Evolutionary conservation across 1,139 yeast genomes (phyloP).

Genomic region (Suhomyces ambrosiae): DNA sequence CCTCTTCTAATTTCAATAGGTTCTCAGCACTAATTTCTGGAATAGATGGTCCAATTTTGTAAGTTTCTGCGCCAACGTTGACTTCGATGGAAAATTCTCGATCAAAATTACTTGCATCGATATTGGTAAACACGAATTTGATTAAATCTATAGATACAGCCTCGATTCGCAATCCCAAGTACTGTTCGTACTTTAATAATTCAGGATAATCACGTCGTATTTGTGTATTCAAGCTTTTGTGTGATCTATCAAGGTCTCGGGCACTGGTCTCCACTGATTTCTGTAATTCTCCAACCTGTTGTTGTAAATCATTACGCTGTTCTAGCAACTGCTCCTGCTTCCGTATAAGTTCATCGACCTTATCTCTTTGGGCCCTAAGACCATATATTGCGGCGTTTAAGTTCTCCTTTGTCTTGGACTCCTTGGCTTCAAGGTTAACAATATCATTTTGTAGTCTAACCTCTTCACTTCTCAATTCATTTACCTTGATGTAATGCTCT

Average conservation of each 20-base stretch:
- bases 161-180: conserved; percentile 48
- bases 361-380: conserved; percentile 16
- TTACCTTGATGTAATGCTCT: conserved; percentile 29
- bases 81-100: conserved; percentile 41
- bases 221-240: conserved; percentile 27
- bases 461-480: conserved; percentile 33
- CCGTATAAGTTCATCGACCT: conserved; percentile 30
- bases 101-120: conserved; percentile 43
- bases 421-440: conserved; percentile 21
- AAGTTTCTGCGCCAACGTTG: conserved; percentile 37
- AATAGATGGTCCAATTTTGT: conserved; percentile 30
- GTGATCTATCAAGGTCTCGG: conserved; percentile 22
- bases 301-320: conserved; percentile 27
- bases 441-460: conserved; percentile 28
- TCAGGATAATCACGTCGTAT: conserved; percentile 39
- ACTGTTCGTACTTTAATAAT: conserved; percentile 44
- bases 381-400: conserved; percentile 22
- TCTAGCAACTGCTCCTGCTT: conserved; percentile 26
- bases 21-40: conserved; percentile 36
- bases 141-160: conserved; percentile 41
- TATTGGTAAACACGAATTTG: conserved; percentile 42
- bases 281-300: conserved; percentile 30
- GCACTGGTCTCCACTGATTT: conserved; percentile 24
- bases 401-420: conserved; percentile 25
- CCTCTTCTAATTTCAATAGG: conserved; percentile 23